Conservation (phyloP, 768 basidiomycete genomes). For the Lactarius akahatsu region DNA sequence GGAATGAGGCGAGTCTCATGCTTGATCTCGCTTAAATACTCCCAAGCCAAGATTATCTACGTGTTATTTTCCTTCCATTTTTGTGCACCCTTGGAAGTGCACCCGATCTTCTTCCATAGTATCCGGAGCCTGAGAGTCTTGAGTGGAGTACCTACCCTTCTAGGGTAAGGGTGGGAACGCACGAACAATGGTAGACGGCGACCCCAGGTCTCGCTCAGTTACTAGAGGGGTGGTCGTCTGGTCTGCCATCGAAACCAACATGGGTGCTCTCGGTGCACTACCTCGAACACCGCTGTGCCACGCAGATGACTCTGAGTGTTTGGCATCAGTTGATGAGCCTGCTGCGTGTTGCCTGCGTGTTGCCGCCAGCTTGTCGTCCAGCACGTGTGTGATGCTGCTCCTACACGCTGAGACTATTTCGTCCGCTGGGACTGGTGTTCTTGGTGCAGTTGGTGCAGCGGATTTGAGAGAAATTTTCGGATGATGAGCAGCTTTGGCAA, state of each 20-base stretch:
- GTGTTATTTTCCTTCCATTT: background rate
- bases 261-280: background rate
- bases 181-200: background rate
- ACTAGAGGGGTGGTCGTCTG: background rate
- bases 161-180: background rate
- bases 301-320: background rate
- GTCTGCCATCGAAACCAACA: background rate
- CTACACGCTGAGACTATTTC: background rate
- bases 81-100: background rate
- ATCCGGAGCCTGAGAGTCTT: background rate
- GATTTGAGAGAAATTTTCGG: background rate
- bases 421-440: background rate
- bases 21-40: slow-evolving; percentile 9
- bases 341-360: background rate
- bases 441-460: background rate
- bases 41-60: background rate
- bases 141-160: background rate
- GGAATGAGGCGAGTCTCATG: background rate
- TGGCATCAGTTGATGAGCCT: background rate
- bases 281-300: background rate
- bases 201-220: background rate
- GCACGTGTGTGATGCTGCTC: background rate
- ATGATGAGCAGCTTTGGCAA: background rate
- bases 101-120: background rate
- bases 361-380: background rate